Percentiles rank a stretch among this genome's conserved stretches.
Evolutionary conservation across 176 grass and related monocot species (phyloP).

Genomic region (Juncus inflexus): DNA sequence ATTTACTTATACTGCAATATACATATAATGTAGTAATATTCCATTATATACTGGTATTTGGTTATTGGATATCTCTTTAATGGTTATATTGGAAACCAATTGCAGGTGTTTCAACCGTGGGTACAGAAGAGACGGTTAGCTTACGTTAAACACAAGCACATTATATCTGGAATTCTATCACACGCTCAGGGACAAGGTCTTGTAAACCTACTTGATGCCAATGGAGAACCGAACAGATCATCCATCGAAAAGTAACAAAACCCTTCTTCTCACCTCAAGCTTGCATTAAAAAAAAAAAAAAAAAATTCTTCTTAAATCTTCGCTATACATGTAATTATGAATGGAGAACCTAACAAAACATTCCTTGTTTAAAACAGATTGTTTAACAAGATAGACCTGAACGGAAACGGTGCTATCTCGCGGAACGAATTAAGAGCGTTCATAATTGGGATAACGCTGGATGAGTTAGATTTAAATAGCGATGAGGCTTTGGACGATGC

Average conservation of each 20-base stretch:
- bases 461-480: conserved; percentile 32
- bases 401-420: conserved; percentile 26
- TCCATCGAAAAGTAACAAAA: conserved; percentile 59
- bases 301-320: too few relatives aligned
- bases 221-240: conserved; percentile 48
- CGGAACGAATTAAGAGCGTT: conserved; percentile 33
- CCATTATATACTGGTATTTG: neutral
- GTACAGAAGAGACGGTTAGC: conserved; percentile 83
- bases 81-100: neutral
- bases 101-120: conserved; percentile 95
- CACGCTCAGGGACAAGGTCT: conserved; percentile 43
- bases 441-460: conserved; percentile 41
- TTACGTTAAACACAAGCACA: conserved; percentile 85
- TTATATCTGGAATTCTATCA: conserved; percentile 88
- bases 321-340: too few relatives aligned
- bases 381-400: conserved; percentile 33
- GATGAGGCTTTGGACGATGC: conserved; percentile 26
- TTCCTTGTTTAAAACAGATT: conserved; percentile 17
- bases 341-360: too few relatives aligned
- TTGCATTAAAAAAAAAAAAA: too few relatives aligned
- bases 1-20: neutral
- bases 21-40: neutral
- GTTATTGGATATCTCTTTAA: too few relatives aligned
- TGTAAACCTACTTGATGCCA: conserved; percentile 43
- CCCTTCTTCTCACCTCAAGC: too few relatives aligned